Percentiles rank a stretch among this genome's conserved stretches.
Conservation (phyloP, 2,329 filamentous ascomycete genomes). For the Fusarium sp. region DNA sequence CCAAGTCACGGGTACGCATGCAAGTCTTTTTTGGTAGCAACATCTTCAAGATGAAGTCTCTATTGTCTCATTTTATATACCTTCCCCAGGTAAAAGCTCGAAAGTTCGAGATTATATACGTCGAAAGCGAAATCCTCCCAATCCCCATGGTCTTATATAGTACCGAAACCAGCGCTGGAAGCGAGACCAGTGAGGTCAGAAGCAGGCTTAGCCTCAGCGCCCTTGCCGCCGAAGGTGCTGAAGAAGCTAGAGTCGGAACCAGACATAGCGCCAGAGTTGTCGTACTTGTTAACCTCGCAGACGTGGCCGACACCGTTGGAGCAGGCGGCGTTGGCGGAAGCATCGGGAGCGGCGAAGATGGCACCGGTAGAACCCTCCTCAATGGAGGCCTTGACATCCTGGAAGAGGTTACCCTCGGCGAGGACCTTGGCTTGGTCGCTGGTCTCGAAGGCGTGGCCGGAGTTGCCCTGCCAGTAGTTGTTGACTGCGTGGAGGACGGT, state of each 20-base stretch:
- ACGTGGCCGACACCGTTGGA: conserved; percentile 57
- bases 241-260: conserved; percentile 61
- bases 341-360: conserved; percentile 49
- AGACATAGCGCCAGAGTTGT: conserved; percentile 53
- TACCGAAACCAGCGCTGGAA: conserved; percentile 59
- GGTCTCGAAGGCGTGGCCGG: conserved; percentile 68
- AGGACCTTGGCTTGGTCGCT: conserved; percentile 56
- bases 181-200: conserved; percentile 51
- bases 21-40: neutral
- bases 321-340: conserved; percentile 56
- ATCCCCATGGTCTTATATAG: conserved; percentile 44
- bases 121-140: neutral
- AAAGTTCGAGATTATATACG: conserved; percentile 14
- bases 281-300: conserved; percentile 63
- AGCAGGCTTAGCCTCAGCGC: conserved; percentile 56
- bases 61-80: conserved; percentile 12
- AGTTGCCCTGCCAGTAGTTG: conserved; percentile 69
- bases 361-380: conserved; percentile 48
- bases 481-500: conserved; percentile 69
- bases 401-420: conserved; percentile 68
- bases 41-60: neutral
- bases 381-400: conserved; percentile 60
- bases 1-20: neutral
- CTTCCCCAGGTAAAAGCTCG: neutral
- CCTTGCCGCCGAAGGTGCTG: conserved; percentile 61